A percentile compares a stretch with the other conserved stretches of the same genome.
Conservation (phyloP, 1,284 basidiomycete genomes). For the Acaromyces ingoldii region DNA sequence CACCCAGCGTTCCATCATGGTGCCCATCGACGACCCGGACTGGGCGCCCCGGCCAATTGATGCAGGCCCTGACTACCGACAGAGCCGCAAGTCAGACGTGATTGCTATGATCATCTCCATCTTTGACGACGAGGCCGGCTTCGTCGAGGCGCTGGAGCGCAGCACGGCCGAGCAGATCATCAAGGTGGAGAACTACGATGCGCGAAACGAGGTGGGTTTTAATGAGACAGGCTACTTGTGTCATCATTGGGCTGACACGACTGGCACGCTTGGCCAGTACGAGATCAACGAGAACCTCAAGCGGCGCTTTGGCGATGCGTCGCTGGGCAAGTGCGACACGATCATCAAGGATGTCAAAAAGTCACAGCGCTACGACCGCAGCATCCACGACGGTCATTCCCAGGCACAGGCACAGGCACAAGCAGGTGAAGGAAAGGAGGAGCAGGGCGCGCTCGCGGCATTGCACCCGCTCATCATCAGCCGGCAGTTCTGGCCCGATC, state of each 20-base stretch:
- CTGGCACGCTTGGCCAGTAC: conserved; percentile 18
- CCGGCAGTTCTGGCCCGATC: conserved; percentile 47
- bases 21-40: conserved; percentile 8
- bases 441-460: conserved; percentile 12
- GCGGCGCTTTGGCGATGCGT: conserved; percentile 42
- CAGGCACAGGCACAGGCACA: background rate
- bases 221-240: conserved; percentile 58
- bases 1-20: background rate
- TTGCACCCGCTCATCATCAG: conserved; percentile 43
- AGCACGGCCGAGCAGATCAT: conserved; percentile 45
- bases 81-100: conserved; percentile 41
- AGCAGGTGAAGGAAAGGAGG: no score
- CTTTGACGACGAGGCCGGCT: conserved; percentile 46
- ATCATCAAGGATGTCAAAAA: conserved; percentile 46
- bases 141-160: conserved; percentile 43
- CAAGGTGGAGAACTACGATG: conserved; percentile 33
- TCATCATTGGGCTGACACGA: background rate
- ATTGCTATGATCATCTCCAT: conserved; percentile 46
- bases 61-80: conserved; percentile 30
- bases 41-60: conserved; percentile 16
- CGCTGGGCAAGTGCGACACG: conserved; percentile 46
- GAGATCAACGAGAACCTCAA: conserved; percentile 48
- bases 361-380: conserved; percentile 24
- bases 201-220: conserved; percentile 23
- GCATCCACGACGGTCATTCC: background rate